phyloP scores from a whole-genome alignment of 176 grass and related monocot species.

The Paspalum vaginatum region DNA sequence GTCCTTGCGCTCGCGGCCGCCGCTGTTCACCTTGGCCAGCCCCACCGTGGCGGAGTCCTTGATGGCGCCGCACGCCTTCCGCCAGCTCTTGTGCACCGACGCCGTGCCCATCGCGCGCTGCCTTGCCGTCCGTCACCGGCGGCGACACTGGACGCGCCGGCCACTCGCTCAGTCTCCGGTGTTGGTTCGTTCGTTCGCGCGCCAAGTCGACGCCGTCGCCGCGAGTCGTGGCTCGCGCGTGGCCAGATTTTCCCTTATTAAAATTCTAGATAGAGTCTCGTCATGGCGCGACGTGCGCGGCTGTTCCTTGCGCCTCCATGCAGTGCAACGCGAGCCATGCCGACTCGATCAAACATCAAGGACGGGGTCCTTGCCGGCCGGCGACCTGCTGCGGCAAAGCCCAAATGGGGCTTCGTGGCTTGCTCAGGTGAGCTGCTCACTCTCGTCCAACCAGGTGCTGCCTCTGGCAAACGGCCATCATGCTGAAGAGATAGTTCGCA shows the following conservation, averaged over 20 bases:
- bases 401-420: not conserved
- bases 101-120: slow-evolving; percentile 32
- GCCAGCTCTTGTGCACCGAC: slow-evolving; percentile 72
- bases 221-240: slow-evolving; percentile 31
- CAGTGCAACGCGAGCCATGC: not conserved
- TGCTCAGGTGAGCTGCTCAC: not conserved
- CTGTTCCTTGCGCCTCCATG: not conserved
- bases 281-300: slow-evolving; percentile 19
- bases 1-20: slow-evolving; percentile 48
- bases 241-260: not conserved
- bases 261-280: not conserved
- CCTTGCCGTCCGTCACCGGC: not conserved
- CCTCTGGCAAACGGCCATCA: not conserved
- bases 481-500: not conserved
- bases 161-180: too few species aligned
- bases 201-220: not conserved
- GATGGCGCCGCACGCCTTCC: slow-evolving; percentile 89
- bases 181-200: not conserved
- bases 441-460: not conserved
- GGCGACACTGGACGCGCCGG: not conserved
- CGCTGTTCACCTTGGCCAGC: slow-evolving; percentile 75
- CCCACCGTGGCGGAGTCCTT: slow-evolving; percentile 93
- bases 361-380: not conserved
- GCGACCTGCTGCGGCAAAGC: not conserved
- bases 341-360: not conserved